These are phyloP conservation scores for Gloeophyllum trabeum DNA, from an alignment of 768 basidiomycete species.

Conservation along the genomic window DNA sequence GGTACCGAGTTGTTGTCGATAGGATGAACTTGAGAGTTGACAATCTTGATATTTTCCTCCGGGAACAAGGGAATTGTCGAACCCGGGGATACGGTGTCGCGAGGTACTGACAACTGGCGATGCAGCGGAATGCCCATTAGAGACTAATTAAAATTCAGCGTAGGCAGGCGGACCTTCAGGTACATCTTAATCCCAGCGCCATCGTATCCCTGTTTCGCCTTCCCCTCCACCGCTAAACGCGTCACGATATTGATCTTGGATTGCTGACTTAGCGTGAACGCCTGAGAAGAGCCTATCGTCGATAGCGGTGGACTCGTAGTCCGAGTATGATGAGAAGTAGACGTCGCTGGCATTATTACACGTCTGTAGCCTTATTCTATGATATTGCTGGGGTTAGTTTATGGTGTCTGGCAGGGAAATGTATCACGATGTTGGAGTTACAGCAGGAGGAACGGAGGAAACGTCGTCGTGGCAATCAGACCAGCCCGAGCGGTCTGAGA, in stretches of 20 bases:
- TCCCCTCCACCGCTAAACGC: slow-evolving; percentile 65
- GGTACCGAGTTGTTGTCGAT: slow-evolving; percentile 60
- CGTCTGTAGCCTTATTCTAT: too few relatives aligned
- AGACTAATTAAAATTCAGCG: neutral
- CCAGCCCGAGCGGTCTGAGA: too few relatives aligned
- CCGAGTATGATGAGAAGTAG: slow-evolving; percentile 12
- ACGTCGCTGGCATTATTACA: slow-evolving; percentile 1
- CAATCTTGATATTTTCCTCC: slow-evolving; percentile 77
- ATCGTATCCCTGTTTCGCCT: slow-evolving; percentile 52
- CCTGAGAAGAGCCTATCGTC: slow-evolving; percentile 4
- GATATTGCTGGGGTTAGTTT: too few relatives aligned
- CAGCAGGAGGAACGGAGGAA: too few relatives aligned
- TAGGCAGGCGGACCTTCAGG: slow-evolving; percentile 45
- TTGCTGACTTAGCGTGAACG: slow-evolving; percentile 9
- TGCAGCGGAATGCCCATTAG: neutral
- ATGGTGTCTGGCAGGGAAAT: too few relatives aligned
- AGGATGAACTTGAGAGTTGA: slow-evolving; percentile 67
- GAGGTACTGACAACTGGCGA: slow-evolving; percentile 53
- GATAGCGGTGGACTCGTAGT: slow-evolving; percentile 19
- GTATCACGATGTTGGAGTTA: too few relatives aligned
- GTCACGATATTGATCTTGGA: slow-evolving; percentile 59
- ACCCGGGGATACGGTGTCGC: slow-evolving; percentile 56
- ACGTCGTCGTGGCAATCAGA: too few relatives aligned
- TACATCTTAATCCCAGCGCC: slow-evolving; percentile 65
- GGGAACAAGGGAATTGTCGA: slow-evolving; percentile 62